phyloP scores from a whole-genome alignment of 1,284 basidiomycete genomes.

The Tranzscheliella williamsii region DNA sequence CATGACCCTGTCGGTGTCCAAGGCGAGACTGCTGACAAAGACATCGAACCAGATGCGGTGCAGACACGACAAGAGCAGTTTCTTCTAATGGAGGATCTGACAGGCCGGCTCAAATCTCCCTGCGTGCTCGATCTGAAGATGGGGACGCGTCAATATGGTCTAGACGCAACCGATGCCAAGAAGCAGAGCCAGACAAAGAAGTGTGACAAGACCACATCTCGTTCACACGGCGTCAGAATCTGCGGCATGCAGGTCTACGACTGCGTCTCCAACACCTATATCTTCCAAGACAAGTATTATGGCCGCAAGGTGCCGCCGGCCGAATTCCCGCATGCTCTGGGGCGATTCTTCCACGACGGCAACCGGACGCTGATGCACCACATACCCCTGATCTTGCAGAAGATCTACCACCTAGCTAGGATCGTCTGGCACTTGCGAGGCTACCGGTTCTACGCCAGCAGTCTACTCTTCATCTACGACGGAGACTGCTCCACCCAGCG shows the following conservation, averaged over 20 bases:
- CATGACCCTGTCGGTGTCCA: conserved; percentile 4
- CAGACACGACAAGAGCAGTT: conserved; percentile 86
- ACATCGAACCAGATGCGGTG: not conserved
- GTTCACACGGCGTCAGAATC: conserved; percentile 84
- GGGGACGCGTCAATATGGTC: conserved; percentile 97
- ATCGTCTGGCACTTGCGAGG: conserved; percentile 86
- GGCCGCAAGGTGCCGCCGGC: conserved; percentile 84
- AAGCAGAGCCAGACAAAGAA: conserved; percentile 98
- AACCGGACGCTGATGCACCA: conserved; percentile 82
- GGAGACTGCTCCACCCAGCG: conserved; percentile 86
- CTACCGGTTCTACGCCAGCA: conserved; percentile 97
- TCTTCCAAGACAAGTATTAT: conserved; percentile 94
- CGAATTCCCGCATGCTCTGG: conserved; percentile 80
- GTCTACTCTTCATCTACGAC: conserved; percentile 94
- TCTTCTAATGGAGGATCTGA: conserved; percentile 97
- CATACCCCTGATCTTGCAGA: conserved; percentile 85
- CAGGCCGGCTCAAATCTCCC: conserved; percentile 86
- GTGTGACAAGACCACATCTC: conserved; percentile 91
- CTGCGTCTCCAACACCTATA: conserved; percentile 69
- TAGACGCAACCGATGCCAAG: conserved; percentile 88
- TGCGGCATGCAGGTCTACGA: conserved; percentile 93
- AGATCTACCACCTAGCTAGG: conserved; percentile 88
- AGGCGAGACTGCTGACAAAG: not conserved
- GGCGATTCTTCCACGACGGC: conserved; percentile 84
- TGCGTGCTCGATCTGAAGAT: conserved; percentile 99